Base-by-base conservation (phyloP, 306 rosid genomes). In the Neltuma alba region DNA sequence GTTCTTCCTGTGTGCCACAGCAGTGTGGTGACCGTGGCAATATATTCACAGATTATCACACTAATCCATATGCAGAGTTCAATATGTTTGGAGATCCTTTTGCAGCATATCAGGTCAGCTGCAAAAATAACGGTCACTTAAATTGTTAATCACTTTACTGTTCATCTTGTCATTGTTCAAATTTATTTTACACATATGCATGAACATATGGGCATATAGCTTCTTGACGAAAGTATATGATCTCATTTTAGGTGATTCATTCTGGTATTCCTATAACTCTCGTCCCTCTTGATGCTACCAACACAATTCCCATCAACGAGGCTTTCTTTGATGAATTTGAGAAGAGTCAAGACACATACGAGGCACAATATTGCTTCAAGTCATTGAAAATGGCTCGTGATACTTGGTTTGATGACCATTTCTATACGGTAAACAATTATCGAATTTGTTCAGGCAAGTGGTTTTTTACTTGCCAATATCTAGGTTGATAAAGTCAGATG, bases 41-140 rank as follows among this genome's bases (percentile, higher is more conserved):
- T 74, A 63, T 95, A 84, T 89, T 89, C 88, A 82, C 96, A 15
- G 86, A 72, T 72, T 89, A 84, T 64, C 71, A 87, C 11, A 84
- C 91, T 28, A 93, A 95, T 80, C 98, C 99, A 64, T 93, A 90
- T 79, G 99, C 91, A 40, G 99, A 93, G 83, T 95, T 91, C 90
- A 95, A 95, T 70, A 79, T 95, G 18, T 93, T 91, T 72, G 98
- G 83, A 76, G 99, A 95, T 83, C 99, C 99, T 86, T 95, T 95
- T 82, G 98, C 98, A 38, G 99, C 97, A 72, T 85, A 91, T 36
- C 94, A 91, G 98, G 98, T 93, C 9, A 75, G 66, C 65, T 23
- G 12, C 30, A 23, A 23, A 57, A 23, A 55, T 54, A 7, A 54
- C 21, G 27, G 1, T 30, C 61, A 21, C 21, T 25, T n/a, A n/a